phyloP scores from a whole-genome alignment of 805 yeast species.

The Yamadazyma sp. region DNA sequence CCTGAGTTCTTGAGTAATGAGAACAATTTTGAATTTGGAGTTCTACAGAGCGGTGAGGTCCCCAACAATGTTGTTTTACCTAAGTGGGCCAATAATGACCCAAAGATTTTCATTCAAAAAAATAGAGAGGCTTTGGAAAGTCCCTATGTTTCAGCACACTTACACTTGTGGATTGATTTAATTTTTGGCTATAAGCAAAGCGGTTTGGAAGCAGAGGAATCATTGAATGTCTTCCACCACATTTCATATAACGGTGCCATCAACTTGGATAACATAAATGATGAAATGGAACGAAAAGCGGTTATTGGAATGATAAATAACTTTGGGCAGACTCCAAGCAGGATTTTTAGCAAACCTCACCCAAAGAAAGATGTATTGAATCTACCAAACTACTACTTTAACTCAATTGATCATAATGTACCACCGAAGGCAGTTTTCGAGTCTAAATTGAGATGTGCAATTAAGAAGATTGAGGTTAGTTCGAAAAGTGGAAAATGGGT shows the following conservation, averaged over 20 bases:
- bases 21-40: slow-evolving; percentile 70
- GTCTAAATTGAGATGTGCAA: slow-evolving; percentile 40
- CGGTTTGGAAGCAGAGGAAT: slow-evolving; percentile 64
- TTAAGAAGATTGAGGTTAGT: slow-evolving; percentile 47
- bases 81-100: slow-evolving; percentile 81
- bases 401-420: slow-evolving; percentile 26
- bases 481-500: slow-evolving; percentile 48
- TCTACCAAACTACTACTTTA: slow-evolving; percentile 36
- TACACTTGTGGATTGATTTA: slow-evolving; percentile 84
- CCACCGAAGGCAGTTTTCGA: slow-evolving; percentile 44
- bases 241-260: slow-evolving; percentile 84
- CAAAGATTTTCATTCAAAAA: slow-evolving; percentile 67
- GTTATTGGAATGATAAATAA: slow-evolving; percentile 84
- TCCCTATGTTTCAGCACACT: slow-evolving; percentile 70
- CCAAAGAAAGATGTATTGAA: slow-evolving; percentile 46
- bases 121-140: slow-evolving; percentile 85
- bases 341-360: slow-evolving; percentile 69
- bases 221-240: slow-evolving; percentile 79
- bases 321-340: slow-evolving; percentile 87
- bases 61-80: slow-evolving; percentile 71
- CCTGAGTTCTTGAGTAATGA: slow-evolving; percentile 75
- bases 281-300: slow-evolving; percentile 72
- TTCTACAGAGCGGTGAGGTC: slow-evolving; percentile 58
- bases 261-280: slow-evolving; percentile 69
- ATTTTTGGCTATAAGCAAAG: slow-evolving; percentile 79